A percentile compares a stretch with the other conserved stretches of the same genome.
Conservation (phyloP, 2,329 filamentous ascomycete species). For the Hortaea werneckii region DNA sequence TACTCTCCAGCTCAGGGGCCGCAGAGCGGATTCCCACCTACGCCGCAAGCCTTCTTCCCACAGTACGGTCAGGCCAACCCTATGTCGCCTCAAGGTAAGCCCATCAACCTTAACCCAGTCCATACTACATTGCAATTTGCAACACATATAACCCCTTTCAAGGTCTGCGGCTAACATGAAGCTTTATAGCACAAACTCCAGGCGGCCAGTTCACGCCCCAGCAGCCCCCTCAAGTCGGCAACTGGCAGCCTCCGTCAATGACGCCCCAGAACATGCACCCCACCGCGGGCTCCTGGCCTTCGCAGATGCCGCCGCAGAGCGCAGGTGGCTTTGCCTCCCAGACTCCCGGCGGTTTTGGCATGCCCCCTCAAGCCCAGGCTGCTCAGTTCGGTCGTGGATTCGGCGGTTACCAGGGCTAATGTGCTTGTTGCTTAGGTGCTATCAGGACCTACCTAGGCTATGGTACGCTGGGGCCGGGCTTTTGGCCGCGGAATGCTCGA, state of each 20-base stretch:
- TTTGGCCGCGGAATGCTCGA: too few relatives aligned
- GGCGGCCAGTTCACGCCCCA: constrained; percentile 55
- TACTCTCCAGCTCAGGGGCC: constrained; percentile 61
- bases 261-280: constrained; percentile 17
- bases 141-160: too few relatives aligned
- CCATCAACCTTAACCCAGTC: constrained; percentile 1
- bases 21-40: constrained; percentile 61
- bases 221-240: constrained; percentile 38
- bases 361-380: constrained; percentile 42
- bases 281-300: constrained; percentile 34
- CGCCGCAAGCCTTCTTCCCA: constrained; percentile 71
- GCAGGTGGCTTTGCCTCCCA: constrained; percentile 69
- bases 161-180: neutral
- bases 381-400: constrained; percentile 41
- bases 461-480: too few relatives aligned
- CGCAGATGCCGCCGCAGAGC: constrained; percentile 43
- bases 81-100: constrained; percentile 44
- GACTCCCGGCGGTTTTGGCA: constrained; percentile 35
- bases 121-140: too few relatives aligned
- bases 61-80: constrained; percentile 70
- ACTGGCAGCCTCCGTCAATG: constrained; percentile 47
- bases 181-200: constrained; percentile 31
- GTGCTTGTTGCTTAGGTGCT: neutral
- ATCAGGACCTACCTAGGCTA: too few relatives aligned
- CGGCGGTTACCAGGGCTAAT: constrained; percentile 50